phyloP scores from a whole-genome alignment of 2,329 filamentous ascomycete species.

The Trichoderma koningii region DNA sequence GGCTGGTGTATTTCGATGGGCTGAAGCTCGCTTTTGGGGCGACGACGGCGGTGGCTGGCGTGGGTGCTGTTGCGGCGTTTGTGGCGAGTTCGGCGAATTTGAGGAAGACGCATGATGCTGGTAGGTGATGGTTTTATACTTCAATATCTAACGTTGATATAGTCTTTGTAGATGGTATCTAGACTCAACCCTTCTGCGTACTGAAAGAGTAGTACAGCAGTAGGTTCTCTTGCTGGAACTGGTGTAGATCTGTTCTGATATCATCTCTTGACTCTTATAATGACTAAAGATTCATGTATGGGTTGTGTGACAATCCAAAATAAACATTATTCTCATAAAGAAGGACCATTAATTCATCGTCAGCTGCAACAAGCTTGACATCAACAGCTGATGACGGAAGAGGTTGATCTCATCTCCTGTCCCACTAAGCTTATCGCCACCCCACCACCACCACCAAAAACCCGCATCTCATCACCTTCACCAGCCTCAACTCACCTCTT shows the following conservation, averaged over 20 bases:
- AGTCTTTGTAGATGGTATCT: too few relatives aligned
- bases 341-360: too few relatives aligned
- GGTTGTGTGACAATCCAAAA: not conserved
- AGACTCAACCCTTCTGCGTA: not conserved
- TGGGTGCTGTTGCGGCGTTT: constrained; percentile 45
- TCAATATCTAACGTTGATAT: too few relatives aligned
- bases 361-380: too few relatives aligned
- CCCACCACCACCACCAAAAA: constrained; percentile 22
- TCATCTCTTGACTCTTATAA: not conserved
- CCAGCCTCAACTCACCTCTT: not conserved
- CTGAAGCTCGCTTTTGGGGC: constrained; percentile 58
- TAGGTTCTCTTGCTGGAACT: too few relatives aligned
- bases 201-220: too few relatives aligned
- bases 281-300: too few relatives aligned
- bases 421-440: not conserved
- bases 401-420: not conserved
- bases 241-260: not conserved
- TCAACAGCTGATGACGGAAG: too few relatives aligned
- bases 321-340: too few relatives aligned
- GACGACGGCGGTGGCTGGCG: constrained; percentile 53
- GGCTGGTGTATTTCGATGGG: constrained; percentile 62
- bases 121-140: not conserved
- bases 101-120: constrained; percentile 35
- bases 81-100: constrained; percentile 38
- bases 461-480: constrained; percentile 7